Conservation (phyloP, 2,329 filamentous ascomycete species). For the Aspergillus luchuensis region DNA sequence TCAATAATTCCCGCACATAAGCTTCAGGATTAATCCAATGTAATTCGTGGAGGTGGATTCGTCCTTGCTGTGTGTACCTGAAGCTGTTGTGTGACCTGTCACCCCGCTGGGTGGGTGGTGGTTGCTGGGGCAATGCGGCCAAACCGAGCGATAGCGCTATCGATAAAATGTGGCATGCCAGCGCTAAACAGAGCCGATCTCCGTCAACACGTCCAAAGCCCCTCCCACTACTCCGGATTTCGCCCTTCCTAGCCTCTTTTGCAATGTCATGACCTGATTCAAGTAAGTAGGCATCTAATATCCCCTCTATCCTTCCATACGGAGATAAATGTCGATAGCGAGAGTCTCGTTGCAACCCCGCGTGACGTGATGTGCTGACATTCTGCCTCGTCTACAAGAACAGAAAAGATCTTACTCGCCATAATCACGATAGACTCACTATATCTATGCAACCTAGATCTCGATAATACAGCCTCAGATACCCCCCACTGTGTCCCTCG, state of each 20-base stretch:
- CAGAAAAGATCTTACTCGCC: background rate
- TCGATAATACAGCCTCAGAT: background rate
- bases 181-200: slow-evolving; percentile 15
- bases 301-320: background rate
- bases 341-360: background rate
- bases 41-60: no score
- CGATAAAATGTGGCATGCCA: slow-evolving; percentile 25
- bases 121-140: slow-evolving; percentile 31
- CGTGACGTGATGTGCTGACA: background rate
- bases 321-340: background rate
- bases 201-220: slow-evolving; percentile 12
- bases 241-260: background rate
- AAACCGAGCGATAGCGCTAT: slow-evolving; percentile 25
- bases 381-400: background rate
- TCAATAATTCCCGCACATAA: no score
- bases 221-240: slow-evolving; percentile 4
- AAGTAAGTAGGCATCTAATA: background rate
- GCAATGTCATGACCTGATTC: background rate
- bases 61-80: no score
- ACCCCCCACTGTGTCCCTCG: background rate
- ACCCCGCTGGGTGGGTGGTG: background rate
- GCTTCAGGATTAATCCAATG: no score
- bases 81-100: no score
- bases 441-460: background rate
- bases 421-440: background rate